These are phyloP conservation scores for Oryza rufipogon DNA, from an alignment of 176 grass and related monocot genomes.

Conservation along the genomic window DNA sequence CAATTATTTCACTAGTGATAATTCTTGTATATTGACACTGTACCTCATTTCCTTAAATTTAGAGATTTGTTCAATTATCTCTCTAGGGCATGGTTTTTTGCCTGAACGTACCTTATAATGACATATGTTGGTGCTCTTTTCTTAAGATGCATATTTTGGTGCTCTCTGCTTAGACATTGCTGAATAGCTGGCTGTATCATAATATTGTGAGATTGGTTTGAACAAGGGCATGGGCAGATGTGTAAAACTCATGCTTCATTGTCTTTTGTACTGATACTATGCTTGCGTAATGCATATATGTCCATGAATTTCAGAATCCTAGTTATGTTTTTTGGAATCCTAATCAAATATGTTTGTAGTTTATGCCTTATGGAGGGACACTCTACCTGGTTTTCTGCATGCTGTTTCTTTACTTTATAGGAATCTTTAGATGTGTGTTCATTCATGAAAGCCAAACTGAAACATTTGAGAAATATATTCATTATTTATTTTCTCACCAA, in stretches of 20 bases:
- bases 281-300: not conserved
- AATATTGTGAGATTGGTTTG: not conserved
- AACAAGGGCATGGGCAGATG: not conserved
- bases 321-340: not conserved
- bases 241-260: not conserved
- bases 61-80: not conserved
- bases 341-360: not conserved
- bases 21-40: conserved; percentile 4
- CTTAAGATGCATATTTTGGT: no score
- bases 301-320: not conserved
- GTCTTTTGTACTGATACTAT: not conserved
- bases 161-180: not conserved
- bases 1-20: not conserved
- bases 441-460: not conserved
- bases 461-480: not conserved
- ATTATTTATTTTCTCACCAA: not conserved
- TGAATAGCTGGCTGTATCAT: not conserved
- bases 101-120: conserved; percentile 15
- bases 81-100: not conserved
- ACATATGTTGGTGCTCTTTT: not conserved
- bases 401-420: not conserved
- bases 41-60: conserved; percentile 15
- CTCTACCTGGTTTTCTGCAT: not conserved
- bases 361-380: not conserved
- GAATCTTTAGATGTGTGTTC: not conserved